Base-by-base conservation (phyloP, 148 eudicot genomes). In the Camellia granthamiana region DNA sequence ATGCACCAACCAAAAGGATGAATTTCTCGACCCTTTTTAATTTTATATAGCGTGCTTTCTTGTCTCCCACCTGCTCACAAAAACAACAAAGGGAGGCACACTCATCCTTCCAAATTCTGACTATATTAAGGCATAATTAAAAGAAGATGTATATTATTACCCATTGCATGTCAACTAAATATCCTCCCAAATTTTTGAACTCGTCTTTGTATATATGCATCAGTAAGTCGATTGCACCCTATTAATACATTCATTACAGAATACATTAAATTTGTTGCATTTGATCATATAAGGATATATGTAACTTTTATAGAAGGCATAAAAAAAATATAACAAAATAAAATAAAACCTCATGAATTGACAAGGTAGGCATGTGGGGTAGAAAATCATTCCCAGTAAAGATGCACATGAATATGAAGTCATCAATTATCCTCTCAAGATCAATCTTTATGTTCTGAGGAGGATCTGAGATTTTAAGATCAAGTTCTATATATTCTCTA, bases 301-400 rank as follows among this genome's bases (percentile, higher is more conserved):
- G 18, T 15, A 16, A 42, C 7, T 7, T 5, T 13, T 12, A 60
- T 19, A 41, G 38, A 3, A 21, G 16, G 18, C 11, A 71, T 19
- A n/a, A n/a, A 42, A 61, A 12, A 41, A 30, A 30, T 30, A 30
- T 30, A 30, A 30, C 0, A 30, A 0, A 30, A 30, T 30, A 30
- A 30, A 30, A 30, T 30, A 12, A 15, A 58, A 90, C 93, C 93
- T 90, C 91, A 12, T 76, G 85, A 12, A 90, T 82, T 49, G 83
- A 84, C 72, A 90, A 76, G 0, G 87, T 80, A 0, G 91, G 91
- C 84, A 88, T 78, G 38, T 82, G 91, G 0, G 93, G 93, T 4
- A 90, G 71, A 63, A 90, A 90, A 77, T 90, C 90, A 52, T 88
- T 90, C 6, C 91, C 93, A 12, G 70, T 78, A 69, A 90, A 90